Evolutionary conservation across 2,329 filamentous ascomycete species (phyloP).

Genomic region (Ophiostoma montium): DNA sequence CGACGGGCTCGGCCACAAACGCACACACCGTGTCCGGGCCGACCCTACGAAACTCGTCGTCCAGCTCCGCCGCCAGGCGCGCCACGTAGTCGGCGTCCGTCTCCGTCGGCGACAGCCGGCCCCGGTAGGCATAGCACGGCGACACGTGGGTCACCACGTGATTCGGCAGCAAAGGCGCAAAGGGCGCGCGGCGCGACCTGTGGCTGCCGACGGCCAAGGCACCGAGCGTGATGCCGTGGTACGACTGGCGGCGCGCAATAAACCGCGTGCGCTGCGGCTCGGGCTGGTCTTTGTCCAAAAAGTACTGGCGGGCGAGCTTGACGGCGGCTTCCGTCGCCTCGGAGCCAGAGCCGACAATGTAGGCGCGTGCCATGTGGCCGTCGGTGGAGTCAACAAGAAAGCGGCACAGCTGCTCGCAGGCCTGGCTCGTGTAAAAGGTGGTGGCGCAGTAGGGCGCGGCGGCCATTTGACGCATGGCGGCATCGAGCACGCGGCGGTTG

Average conservation of each 20-base stretch:
- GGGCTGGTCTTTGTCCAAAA: conserved; percentile 38
- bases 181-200: conserved; percentile 42
- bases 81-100: conserved; percentile 44
- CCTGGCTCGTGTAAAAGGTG: conserved; percentile 26
- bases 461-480: conserved; percentile 26
- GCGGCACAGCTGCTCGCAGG: conserved; percentile 26
- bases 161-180: conserved; percentile 43
- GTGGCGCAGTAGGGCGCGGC: conserved; percentile 29
- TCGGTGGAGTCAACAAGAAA: conserved; percentile 23
- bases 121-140: conserved; percentile 53
- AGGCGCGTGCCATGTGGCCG: conserved; percentile 24
- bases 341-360: conserved; percentile 31
- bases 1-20: conserved; percentile 60
- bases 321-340: conserved; percentile 53
- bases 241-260: conserved; percentile 53
- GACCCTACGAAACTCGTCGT: conserved; percentile 48
- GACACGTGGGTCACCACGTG: conserved; percentile 48
- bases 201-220: conserved; percentile 52
- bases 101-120: conserved; percentile 25
- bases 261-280: conserved; percentile 46
- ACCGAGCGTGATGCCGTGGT: conserved; percentile 59
- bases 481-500: conserved; percentile 25
- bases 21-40: conserved; percentile 54
- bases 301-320: conserved; percentile 52
- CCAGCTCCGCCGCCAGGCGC: conserved; percentile 49